Percentiles rank a stretch among this genome's conserved stretches.
phyloP scores from a whole-genome alignment of 148 eudicot genomes.

The Suaeda aralocaspica region DNA sequence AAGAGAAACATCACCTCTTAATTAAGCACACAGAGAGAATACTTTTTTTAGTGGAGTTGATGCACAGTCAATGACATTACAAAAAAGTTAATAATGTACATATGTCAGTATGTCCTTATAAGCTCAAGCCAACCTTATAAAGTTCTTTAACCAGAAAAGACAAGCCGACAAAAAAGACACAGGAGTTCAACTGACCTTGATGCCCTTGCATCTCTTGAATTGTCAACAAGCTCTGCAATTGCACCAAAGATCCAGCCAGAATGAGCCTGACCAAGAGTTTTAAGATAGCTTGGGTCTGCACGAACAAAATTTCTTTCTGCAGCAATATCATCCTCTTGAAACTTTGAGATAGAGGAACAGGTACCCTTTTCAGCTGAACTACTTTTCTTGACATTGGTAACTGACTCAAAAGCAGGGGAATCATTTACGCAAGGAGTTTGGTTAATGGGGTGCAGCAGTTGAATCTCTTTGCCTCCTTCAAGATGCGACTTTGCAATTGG shows the following conservation, averaged over 20 bases:
- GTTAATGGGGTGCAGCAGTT: background rate
- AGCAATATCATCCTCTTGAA: slow-evolving; percentile 20
- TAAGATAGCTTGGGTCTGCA: slow-evolving; percentile 65
- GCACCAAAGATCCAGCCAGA: slow-evolving; percentile 82
- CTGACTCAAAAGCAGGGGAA: slow-evolving; percentile 15
- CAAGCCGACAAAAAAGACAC: background rate
- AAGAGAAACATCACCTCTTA: background rate
- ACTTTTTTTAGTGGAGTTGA: background rate
- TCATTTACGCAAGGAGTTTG: slow-evolving; percentile 1
- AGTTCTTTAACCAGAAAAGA: background rate
- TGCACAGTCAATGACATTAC: background rate
- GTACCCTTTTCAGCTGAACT: slow-evolving; percentile 27
- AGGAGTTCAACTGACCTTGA: slow-evolving; percentile 32
- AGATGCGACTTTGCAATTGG: background rate
- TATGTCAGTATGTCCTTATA: background rate
- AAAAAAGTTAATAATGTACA: background rate
- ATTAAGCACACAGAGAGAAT: background rate
- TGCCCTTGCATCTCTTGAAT: slow-evolving; percentile 74
- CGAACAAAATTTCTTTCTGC: slow-evolving; percentile 38
- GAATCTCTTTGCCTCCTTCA: background rate
- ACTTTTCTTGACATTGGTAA: slow-evolving; percentile 22
- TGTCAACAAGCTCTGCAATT: slow-evolving; percentile 77
- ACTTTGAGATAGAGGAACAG: slow-evolving; percentile 25
- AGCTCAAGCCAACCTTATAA: background rate
- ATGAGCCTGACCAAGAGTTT: slow-evolving; percentile 73